phyloP scores from a whole-genome alignment of 2,329 filamentous ascomycete genomes.

The Atkinsonella texensis region DNA sequence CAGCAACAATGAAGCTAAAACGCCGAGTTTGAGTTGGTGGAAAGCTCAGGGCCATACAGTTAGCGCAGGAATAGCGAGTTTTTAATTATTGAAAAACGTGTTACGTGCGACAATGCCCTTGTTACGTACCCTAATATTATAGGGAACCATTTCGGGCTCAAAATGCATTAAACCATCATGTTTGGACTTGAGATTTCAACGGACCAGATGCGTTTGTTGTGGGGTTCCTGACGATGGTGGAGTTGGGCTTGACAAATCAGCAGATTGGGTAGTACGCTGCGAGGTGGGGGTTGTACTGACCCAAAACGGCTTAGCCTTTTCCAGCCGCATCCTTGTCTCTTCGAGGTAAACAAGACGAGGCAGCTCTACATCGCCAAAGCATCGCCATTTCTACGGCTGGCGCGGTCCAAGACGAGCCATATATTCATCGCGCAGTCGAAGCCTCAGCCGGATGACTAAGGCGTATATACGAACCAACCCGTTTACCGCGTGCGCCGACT shows the following conservation, averaged over 20 bases:
- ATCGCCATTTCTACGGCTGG: constrained; percentile 5
- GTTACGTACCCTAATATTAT: no score
- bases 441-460: background rate
- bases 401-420: background rate
- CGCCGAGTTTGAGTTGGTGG: no score
- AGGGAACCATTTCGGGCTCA: no score
- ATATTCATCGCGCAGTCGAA: background rate
- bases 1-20: no score
- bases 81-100: no score
- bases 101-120: no score
- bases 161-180: no score
- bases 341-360: constrained; percentile 11
- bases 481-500: constrained; percentile 1
- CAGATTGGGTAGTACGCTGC: background rate
- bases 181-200: no score
- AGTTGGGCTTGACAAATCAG: background rate
- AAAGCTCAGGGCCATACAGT: no score
- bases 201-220: background rate
- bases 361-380: constrained; percentile 6
- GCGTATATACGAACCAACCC: constrained; percentile 1
- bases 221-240: background rate
- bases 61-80: no score
- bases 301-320: constrained; percentile 8
- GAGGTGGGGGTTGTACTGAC: background rate
- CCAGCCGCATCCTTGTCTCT: constrained; percentile 2